phyloP scores from a whole-genome alignment of 2,329 filamentous ascomycete species.

The Diaporthe helianthi region DNA sequence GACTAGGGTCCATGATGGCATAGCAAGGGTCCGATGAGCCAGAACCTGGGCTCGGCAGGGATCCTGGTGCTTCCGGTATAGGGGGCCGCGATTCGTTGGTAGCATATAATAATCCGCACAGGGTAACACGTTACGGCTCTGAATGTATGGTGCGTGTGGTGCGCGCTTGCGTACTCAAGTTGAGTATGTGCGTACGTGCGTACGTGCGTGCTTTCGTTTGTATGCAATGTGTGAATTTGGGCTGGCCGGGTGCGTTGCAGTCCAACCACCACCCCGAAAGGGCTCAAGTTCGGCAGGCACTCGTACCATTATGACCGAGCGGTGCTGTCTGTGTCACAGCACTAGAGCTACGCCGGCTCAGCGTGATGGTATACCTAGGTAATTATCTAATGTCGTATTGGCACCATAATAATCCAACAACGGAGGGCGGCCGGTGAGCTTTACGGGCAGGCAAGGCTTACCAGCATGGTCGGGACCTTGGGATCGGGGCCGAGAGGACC shows the following conservation, averaged over 20 bases:
- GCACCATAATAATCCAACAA: conserved; percentile 21
- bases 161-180: too few species aligned
- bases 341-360: conserved; percentile 16
- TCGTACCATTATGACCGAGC: conserved; percentile 7
- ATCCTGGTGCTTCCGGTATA: not conserved
- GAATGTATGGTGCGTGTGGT: not conserved
- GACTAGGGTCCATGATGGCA: conserved; percentile 21
- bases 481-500: not conserved
- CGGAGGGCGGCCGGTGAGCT: not conserved
- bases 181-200: not conserved
- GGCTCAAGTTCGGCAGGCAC: not conserved
- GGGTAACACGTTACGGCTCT: not conserved
- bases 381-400: too few species aligned
- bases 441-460: conserved; percentile 4
- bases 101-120: conserved; percentile 9
- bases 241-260: not conserved
- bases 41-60: conserved; percentile 7
- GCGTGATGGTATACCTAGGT: not conserved
- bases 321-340: conserved; percentile 19
- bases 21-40: conserved; percentile 23
- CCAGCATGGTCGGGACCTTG: not conserved
- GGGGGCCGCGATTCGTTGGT: conserved; percentile 16
- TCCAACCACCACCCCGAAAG: not conserved
- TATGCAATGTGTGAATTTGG: conserved; percentile 4
- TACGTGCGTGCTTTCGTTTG: not conserved